Conservation (phyloP, 345 rosid genomes). For the Sisymbrium irio region DNA sequence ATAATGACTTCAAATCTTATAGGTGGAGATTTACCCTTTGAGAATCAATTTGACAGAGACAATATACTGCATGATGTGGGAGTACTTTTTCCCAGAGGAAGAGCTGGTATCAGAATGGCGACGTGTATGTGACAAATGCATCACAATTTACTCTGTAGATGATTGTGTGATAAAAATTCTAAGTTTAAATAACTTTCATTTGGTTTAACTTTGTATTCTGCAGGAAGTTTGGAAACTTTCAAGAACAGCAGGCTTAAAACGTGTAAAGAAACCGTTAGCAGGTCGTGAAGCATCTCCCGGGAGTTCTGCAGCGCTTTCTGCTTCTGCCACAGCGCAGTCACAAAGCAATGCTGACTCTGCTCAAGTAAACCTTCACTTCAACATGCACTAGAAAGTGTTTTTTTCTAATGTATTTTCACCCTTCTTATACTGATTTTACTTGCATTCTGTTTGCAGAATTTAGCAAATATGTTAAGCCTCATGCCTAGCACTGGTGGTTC, state of each 20-base stretch:
- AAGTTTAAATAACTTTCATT: not conserved
- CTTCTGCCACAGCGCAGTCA: no score
- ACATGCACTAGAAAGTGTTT: not conserved
- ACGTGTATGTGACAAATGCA: slow-evolving; percentile 57
- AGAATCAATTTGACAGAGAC: no score
- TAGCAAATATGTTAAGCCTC: slow-evolving; percentile 44
- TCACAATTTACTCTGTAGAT: not conserved
- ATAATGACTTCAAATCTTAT: no score
- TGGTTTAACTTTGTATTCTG: slow-evolving; percentile 14
- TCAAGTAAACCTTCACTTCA: slow-evolving; percentile 41
- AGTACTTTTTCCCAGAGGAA: no score
- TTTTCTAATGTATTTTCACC: not conserved
- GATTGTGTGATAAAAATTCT: not conserved
- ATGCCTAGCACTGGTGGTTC: slow-evolving; percentile 47
- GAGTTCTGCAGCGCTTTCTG: no score
- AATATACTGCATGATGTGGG: no score
- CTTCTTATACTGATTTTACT: not conserved
- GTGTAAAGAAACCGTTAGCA: slow-evolving; percentile 72
- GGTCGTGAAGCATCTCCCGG: slow-evolving; percentile 54
- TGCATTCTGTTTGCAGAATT: slow-evolving; percentile 40
- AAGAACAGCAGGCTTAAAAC: slow-evolving; percentile 74
- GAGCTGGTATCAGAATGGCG: slow-evolving; percentile 78
- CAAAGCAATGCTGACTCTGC: slow-evolving; percentile 37
- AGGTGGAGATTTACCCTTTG: no score
- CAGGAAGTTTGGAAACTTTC: slow-evolving; percentile 98